A percentile compares a stretch with the other conserved stretches of the same genome.
Conservation (phyloP, 352 stramenopile species). For the Thraustochytrium sp. region DNA sequence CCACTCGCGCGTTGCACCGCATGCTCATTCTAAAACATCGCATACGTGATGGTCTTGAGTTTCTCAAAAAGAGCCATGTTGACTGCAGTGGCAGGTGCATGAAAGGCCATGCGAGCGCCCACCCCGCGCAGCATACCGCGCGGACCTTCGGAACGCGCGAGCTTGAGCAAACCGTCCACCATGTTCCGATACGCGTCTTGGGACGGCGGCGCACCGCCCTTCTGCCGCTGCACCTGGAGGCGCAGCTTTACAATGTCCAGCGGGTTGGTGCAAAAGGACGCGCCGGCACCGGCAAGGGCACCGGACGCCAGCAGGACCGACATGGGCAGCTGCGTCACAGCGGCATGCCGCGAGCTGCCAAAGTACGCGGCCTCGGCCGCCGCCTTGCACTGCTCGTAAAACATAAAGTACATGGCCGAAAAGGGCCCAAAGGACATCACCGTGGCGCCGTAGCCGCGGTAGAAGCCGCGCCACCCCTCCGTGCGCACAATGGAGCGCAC, state of each 20-base stretch:
- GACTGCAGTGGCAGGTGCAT: constrained; percentile 88
- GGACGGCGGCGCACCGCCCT: constrained; percentile 53
- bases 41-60: constrained; percentile 16
- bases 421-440: constrained; percentile 93
- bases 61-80: constrained; percentile 92
- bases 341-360: not conserved
- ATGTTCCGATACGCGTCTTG: constrained; percentile 61
- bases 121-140: constrained; percentile 87
- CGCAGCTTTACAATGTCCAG: constrained; percentile 93
- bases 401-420: constrained; percentile 94
- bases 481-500: constrained; percentile 76
- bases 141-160: constrained; percentile 70
- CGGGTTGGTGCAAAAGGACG: constrained; percentile 92
- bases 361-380: not conserved
- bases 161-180: constrained; percentile 72
- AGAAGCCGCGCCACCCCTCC: constrained; percentile 83
- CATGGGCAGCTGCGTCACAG: constrained; percentile 54
- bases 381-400: constrained; percentile 83
- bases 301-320: constrained; percentile 58
- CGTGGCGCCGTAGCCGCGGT: constrained; percentile 90
- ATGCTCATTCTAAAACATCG: constrained; percentile 21
- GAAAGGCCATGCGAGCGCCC: constrained; percentile 84
- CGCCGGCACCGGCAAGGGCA: constrained; percentile 72
- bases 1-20: too few relatives aligned
- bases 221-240: constrained; percentile 75